These are phyloP conservation scores for Zalaria sp. DNA, from an alignment of 2,329 filamentous ascomycete species.

Conservation along the genomic window DNA sequence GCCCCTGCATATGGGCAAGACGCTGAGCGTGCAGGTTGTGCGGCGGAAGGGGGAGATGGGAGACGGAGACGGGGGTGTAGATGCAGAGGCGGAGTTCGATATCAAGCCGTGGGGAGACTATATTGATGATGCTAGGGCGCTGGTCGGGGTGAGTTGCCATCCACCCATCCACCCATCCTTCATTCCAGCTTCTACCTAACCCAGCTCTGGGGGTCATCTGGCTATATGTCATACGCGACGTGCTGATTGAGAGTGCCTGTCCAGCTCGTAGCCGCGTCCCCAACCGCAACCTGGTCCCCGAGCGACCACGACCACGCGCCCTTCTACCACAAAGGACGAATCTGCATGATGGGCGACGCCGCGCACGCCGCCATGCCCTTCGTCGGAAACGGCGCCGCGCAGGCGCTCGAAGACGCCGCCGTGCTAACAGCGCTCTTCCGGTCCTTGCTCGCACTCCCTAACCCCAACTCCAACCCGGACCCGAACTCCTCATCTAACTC, in stretches of 20 bases:
- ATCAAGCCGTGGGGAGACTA: constrained; percentile 4
- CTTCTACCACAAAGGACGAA: constrained; percentile 14
- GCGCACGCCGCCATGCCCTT: constrained; percentile 24
- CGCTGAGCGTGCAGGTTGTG: constrained; percentile 4
- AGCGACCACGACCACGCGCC: constrained; percentile 20
- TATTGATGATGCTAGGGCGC: constrained; percentile 4
- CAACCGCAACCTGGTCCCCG: constrained; percentile 15
- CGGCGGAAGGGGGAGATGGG: constrained; percentile 4
- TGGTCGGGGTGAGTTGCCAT: constrained; percentile 1
- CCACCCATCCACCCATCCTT: no score
- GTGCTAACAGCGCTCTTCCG: constrained; percentile 18
- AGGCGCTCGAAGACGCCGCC: constrained; percentile 24
- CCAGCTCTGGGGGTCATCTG: no score
- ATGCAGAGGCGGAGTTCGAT: constrained; percentile 1
- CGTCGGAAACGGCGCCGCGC: constrained; percentile 22
- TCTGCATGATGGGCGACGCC: constrained; percentile 24
- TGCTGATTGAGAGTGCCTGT: neutral
- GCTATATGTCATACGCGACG: neutral
- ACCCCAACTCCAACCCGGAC: neutral
- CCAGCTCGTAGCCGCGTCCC: constrained; percentile 13
- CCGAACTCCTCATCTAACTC: constrained; percentile 1
- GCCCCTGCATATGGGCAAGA: constrained; percentile 15
- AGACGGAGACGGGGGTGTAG: constrained; percentile 1
- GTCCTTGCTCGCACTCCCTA: neutral
- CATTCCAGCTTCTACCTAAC: no score